A percentile compares a stretch with the other conserved stretches of the same genome.
phyloP scores from a whole-genome alignment of 208 protist genomes.

The Leishmania turanica region DNA sequence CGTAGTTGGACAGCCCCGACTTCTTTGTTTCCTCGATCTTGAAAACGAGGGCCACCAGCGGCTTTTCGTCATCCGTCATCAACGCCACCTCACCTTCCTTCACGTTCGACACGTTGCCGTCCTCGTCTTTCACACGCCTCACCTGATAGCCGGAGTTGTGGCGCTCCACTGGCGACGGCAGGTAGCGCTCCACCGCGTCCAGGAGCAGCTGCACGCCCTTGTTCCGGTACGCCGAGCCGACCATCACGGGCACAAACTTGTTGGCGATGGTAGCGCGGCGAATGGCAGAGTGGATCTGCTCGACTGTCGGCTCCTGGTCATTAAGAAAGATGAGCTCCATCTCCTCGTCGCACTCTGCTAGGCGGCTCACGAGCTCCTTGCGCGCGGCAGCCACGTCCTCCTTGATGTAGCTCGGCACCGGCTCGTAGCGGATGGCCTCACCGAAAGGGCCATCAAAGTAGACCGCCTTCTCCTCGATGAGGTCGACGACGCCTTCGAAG shows the following conservation, averaged over 20 bases:
- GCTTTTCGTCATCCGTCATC: constrained; percentile 89
- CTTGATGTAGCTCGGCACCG: constrained; percentile 82
- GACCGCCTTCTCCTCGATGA: constrained; percentile 92
- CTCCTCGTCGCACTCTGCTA: constrained; percentile 96
- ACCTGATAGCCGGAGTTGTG: constrained; percentile 77
- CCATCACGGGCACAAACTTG: constrained; percentile 97
- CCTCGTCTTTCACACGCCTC: constrained; percentile 90
- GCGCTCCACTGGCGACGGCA: constrained; percentile 96
- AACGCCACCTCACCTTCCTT: constrained; percentile 86
- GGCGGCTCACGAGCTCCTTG: constrained; percentile 90
- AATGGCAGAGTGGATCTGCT: constrained; percentile 93
- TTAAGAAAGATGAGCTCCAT: constrained; percentile 95
- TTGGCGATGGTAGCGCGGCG: constrained; percentile 92
- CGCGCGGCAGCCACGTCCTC: constrained; percentile 77
- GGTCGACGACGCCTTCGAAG: constrained; percentile 97
- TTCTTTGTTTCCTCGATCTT: constrained; percentile 98
- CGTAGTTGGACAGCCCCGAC: constrained; percentile 98
- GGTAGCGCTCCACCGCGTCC: constrained; percentile 96
- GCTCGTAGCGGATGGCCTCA: constrained; percentile 80
- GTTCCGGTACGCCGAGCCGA: constrained; percentile 99
- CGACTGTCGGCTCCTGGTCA: constrained; percentile 90
- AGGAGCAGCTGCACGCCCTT: constrained; percentile 98
- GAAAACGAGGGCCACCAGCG: constrained; percentile 97
- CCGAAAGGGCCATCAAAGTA: constrained; percentile 96
- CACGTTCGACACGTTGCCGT: constrained; percentile 69